These are phyloP conservation scores for Naganishia vishniacii DNA, from an alignment of 768 basidiomycete genomes.

Conservation along the genomic window DNA sequence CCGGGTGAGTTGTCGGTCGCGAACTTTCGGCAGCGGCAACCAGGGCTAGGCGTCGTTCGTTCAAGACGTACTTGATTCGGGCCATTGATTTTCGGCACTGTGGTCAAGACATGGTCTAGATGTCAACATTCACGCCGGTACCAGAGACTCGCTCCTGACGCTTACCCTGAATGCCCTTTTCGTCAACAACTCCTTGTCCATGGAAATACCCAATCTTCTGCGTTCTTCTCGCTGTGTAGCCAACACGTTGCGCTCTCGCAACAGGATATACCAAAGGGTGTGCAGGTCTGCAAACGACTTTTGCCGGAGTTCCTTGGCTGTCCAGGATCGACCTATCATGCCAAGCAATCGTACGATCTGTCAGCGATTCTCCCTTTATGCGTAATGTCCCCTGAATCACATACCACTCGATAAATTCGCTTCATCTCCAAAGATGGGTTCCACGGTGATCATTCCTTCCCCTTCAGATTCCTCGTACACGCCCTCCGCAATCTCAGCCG, in stretches of 20 bases:
- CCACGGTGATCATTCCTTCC: constrained; percentile 35
- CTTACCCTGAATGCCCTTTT: constrained; percentile 43
- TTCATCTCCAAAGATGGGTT: constrained; percentile 29
- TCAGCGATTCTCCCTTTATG: not conserved
- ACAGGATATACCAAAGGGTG: constrained; percentile 83
- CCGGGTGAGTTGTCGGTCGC: constrained; percentile 14
- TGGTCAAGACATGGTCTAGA: no score
- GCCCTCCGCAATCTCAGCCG: constrained; percentile 9
- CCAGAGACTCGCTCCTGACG: no score
- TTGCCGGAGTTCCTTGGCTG: constrained; percentile 72
- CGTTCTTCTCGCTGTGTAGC: constrained; percentile 79
- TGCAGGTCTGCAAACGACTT: constrained; percentile 93
- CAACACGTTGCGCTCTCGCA: constrained; percentile 83
- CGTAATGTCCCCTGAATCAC: not conserved
- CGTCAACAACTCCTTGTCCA: constrained; percentile 40
- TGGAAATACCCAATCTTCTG: constrained; percentile 55
- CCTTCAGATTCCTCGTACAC: constrained; percentile 14
- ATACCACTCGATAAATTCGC: constrained; percentile 32
- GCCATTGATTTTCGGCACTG: constrained; percentile 93
- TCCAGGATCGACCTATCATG: constrained; percentile 74
- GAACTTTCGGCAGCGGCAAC: constrained; percentile 56
- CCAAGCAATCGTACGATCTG: not conserved
- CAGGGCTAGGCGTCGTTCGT: constrained; percentile 81
- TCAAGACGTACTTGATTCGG: constrained; percentile 85
- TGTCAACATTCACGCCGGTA: no score